Percentiles rank a stretch among this genome's conserved stretches.
Evolutionary conservation across 768 basidiomycete species (phyloP).

Genomic region (Gymnopilus dilepis): DNA sequence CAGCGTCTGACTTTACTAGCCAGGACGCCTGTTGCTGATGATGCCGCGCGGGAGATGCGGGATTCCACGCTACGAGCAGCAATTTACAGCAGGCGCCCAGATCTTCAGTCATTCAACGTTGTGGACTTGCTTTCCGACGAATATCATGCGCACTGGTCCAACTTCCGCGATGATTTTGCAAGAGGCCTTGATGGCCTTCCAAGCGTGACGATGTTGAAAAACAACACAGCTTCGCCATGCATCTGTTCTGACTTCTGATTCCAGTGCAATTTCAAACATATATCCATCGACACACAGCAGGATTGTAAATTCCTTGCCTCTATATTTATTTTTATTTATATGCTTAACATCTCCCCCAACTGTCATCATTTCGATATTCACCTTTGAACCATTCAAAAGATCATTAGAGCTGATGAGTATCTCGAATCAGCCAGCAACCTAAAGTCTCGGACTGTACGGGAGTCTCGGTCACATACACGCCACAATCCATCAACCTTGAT

Average conservation of each 20-base stretch:
- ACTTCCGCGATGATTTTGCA: conserved; percentile 1
- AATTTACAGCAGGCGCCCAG: neutral
- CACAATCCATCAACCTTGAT: too few relatives aligned
- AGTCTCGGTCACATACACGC: too few relatives aligned
- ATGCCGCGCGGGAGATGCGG: neutral
- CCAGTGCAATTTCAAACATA: too few relatives aligned
- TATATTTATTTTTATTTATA: too few relatives aligned
- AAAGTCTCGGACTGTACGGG: too few relatives aligned
- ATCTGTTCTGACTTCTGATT: conserved; percentile 1
- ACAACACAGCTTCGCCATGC: neutral
- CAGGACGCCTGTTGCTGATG: neutral
- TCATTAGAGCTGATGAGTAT: too few relatives aligned
- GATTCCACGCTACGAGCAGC: neutral
- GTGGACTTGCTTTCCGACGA: conserved; percentile 4
- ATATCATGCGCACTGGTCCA: conserved; percentile 12
- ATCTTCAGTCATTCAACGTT: neutral
- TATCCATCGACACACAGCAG: too few relatives aligned
- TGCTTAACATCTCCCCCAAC: too few relatives aligned
- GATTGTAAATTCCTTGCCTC: too few relatives aligned
- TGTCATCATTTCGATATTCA: too few relatives aligned
- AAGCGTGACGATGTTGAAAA: neutral
- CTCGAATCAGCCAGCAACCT: too few relatives aligned
- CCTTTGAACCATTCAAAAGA: too few relatives aligned
- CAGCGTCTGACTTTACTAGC: conserved; percentile 1
- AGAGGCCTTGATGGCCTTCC: conserved; percentile 8